Evolutionary conservation across 2,329 filamentous ascomycete species (phyloP).

Genomic region (Phyllachora maydis): DNA sequence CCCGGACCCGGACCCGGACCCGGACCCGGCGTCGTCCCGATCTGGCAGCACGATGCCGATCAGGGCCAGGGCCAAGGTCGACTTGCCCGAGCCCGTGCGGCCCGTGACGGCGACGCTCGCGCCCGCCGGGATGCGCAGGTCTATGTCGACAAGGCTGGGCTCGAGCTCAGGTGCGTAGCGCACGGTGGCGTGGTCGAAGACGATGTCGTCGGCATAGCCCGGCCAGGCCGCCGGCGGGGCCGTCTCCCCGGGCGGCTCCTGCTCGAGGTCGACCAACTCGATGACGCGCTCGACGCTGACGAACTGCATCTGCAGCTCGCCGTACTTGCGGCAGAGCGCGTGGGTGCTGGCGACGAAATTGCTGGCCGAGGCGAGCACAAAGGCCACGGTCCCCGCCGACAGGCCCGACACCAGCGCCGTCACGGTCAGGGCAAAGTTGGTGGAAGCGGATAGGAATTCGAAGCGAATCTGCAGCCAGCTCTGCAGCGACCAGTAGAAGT

Average conservation of each 20-base stretch:
- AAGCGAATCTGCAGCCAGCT: constrained; percentile 72
- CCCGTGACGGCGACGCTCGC: constrained; percentile 50
- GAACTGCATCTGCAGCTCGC: constrained; percentile 77
- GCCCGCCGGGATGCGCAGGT: constrained; percentile 49
- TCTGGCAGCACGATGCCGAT: constrained; percentile 32
- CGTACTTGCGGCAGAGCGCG: constrained; percentile 57
- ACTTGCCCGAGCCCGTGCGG: constrained; percentile 74
- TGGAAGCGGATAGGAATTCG: constrained; percentile 47
- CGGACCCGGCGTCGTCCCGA: neutral
- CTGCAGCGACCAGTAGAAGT: constrained; percentile 85
- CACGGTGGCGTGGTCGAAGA: constrained; percentile 59
- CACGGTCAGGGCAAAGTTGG: constrained; percentile 52
- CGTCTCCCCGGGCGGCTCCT: constrained; percentile 47
- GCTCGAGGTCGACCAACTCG: constrained; percentile 58
- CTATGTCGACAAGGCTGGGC: constrained; percentile 46
- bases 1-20: too few species aligned
- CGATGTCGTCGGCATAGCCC: constrained; percentile 45
- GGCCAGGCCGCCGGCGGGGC: constrained; percentile 63
- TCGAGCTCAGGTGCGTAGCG: constrained; percentile 63
- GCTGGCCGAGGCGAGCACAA: constrained; percentile 55
- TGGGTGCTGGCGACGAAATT: constrained; percentile 53
- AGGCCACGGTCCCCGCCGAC: constrained; percentile 61
- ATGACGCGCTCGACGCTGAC: constrained; percentile 77
- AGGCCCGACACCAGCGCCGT: constrained; percentile 58
- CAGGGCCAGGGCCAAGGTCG: constrained; percentile 44